Conservation (phyloP, 805 yeast species). For the Metschnikowia continentalis region DNA sequence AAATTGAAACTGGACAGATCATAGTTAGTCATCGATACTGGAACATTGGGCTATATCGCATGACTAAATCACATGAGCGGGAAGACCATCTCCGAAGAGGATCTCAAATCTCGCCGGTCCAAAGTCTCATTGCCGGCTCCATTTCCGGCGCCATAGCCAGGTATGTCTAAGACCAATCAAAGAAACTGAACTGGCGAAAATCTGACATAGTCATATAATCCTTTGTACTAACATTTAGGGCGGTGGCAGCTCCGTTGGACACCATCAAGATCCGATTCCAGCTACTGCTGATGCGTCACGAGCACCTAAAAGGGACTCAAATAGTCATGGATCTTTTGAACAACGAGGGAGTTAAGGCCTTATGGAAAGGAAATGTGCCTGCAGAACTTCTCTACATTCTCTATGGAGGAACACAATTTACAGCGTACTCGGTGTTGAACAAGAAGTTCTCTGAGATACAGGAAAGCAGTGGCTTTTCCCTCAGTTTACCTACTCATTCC, state of each 20-base stretch:
- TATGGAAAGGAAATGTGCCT: constrained; percentile 97
- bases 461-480: constrained; percentile 13
- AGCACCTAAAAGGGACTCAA: constrained; percentile 21
- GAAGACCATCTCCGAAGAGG: constrained; percentile 49
- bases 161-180: constrained; percentile 20
- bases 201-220: not conserved
- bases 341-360: constrained; percentile 66
- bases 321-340: constrained; percentile 42
- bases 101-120: constrained; percentile 46
- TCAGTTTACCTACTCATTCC: constrained; percentile 41
- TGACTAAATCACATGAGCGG: constrained; percentile 7
- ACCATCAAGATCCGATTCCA: constrained; percentile 75
- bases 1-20: too few relatives aligned
- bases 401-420: constrained; percentile 84
- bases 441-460: constrained; percentile 32
- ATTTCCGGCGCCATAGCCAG: constrained; percentile 35
- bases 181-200: too few relatives aligned
- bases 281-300: constrained; percentile 37
- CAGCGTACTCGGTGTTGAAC: constrained; percentile 60
- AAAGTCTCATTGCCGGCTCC: constrained; percentile 67
- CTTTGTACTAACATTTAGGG: constrained; percentile 35
- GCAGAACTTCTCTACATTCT: constrained; percentile 81
- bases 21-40: too few relatives aligned
- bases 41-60: not conserved
- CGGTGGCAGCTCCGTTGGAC: constrained; percentile 73